A percentile compares a stretch with the other conserved stretches of the same genome.
Conservation (phyloP, 2,329 filamentous ascomycete genomes). For the Fusarium devonianum region DNA sequence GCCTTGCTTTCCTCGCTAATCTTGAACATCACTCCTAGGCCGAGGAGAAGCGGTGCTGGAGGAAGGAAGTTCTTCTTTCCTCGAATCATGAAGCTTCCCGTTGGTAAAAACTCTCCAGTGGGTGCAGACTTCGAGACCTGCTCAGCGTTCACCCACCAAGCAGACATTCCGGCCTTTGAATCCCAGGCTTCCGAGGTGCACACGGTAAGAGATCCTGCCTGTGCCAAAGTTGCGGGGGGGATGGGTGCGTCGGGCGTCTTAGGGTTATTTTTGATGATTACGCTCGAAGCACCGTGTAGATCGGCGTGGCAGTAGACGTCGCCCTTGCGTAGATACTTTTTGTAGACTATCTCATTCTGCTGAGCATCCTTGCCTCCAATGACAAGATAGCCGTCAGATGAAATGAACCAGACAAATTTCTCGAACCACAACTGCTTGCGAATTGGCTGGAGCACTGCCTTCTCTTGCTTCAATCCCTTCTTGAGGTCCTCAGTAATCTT, state of each 20-base stretch:
- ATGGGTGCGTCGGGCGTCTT: slow-evolving; percentile 83
- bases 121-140: slow-evolving; percentile 88
- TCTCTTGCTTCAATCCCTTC: slow-evolving; percentile 90
- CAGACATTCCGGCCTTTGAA: slow-evolving; percentile 92
- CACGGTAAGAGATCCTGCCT: slow-evolving; percentile 86
- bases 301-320: slow-evolving; percentile 94
- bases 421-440: slow-evolving; percentile 93
- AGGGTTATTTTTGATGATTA: slow-evolving; percentile 89
- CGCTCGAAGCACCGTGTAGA: slow-evolving; percentile 80
- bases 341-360: slow-evolving; percentile 93
- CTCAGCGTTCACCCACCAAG: slow-evolving; percentile 92
- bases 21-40: slow-evolving; percentile 86
- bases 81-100: slow-evolving; percentile 79
- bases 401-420: slow-evolving; percentile 95
- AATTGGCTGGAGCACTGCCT: slow-evolving; percentile 82
- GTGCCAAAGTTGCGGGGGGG: slow-evolving; percentile 87
- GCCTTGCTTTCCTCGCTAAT: slow-evolving; percentile 87
- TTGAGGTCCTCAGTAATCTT: slow-evolving; percentile 88
- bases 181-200: slow-evolving; percentile 93
- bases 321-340: slow-evolving; percentile 82
- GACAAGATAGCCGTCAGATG: slow-evolving; percentile 92
- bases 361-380: slow-evolving; percentile 87
- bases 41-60: slow-evolving; percentile 84
- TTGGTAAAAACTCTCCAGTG: slow-evolving; percentile 79
- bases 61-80: slow-evolving; percentile 93